phyloP scores from a whole-genome alignment of 768 basidiomycete genomes.

The Cystofilobasidium ferigula region DNA sequence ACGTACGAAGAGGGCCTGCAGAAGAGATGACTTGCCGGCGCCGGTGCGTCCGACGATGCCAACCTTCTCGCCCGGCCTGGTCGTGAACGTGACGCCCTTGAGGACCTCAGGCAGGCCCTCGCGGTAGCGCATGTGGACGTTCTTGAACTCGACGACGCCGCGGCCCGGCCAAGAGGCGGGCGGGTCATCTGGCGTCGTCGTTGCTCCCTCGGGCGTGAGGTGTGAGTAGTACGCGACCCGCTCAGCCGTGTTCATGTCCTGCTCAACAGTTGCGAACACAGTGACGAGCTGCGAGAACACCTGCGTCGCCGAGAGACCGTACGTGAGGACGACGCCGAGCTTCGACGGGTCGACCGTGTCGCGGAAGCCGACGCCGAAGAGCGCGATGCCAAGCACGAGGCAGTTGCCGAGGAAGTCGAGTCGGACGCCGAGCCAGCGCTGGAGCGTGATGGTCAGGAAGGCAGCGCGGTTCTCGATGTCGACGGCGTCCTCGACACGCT shows the following conservation, averaged over 20 bases:
- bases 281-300: slow-evolving; percentile 46
- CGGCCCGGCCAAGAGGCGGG: slow-evolving; percentile 57
- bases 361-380: slow-evolving; percentile 58
- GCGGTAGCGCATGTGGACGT: slow-evolving; percentile 52
- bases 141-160: slow-evolving; percentile 66
- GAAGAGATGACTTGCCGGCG: slow-evolving; percentile 22
- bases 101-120: slow-evolving; percentile 67
- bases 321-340: slow-evolving; percentile 53
- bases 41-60: slow-evolving; percentile 52
- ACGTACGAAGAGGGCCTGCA: slow-evolving; percentile 44
- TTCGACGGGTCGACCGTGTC: slow-evolving; percentile 50
- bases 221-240: slow-evolving; percentile 72
- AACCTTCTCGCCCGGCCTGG: slow-evolving; percentile 68
- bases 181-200: slow-evolving; percentile 43
- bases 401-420: slow-evolving; percentile 58
- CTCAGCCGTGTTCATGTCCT: slow-evolving; percentile 74
- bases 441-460: slow-evolving; percentile 17
- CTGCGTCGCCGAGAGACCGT: slow-evolving; percentile 39
- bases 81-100: slow-evolving; percentile 58
- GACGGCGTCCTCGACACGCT: slow-evolving; percentile 3
- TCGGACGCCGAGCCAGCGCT: slow-evolving; percentile 49
- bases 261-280: slow-evolving; percentile 52
- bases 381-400: slow-evolving; percentile 57
- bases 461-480: slow-evolving; percentile 17
- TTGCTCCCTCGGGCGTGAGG: slow-evolving; percentile 59